Evolutionary conservation across 2,329 filamentous ascomycete genomes (phyloP), one percentile per base, ranked within the genome.

Genomic region (Ophiostoma sp.): DNA sequence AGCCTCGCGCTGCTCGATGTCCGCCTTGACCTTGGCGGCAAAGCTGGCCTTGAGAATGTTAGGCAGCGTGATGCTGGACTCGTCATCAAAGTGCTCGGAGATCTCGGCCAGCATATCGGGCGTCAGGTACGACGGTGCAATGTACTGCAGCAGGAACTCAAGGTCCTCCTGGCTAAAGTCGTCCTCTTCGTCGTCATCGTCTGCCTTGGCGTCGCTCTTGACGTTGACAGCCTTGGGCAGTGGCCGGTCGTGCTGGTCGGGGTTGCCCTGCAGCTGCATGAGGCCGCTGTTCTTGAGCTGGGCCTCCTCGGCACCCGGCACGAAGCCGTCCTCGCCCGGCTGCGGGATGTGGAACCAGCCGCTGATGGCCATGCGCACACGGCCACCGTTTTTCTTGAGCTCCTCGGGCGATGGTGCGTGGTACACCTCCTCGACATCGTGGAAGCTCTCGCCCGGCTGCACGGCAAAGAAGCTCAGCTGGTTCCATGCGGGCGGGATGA

Each of bases 301-400:
- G 76, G 89, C 90, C 80, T 96, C 92, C 77, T 98, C 94, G 67
- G 95, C 84, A 4, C 94, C 95, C 76, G 90, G 82, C 73, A 96
- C 87, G 74, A 90, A 99, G 60, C 95, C 95, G 40, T 96, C 92
- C 78, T 99, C 95, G 68, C 94, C 94, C 73, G 91, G 80, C 79
- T 99, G 95, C 0, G 95, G 95, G 72, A 99, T 98, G 78, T 99
- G 95, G 78, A 96, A 99, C 95, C 95, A 99, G 66, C 95, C 95
- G 76, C 92, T 97, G 76, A 99, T 97, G 66, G 95, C 95, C 94
- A 99, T 98, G 73, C 95, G 89, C 65, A 97, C 87, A 64, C 92
- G 86, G 0, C 89, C 89, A 18, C 89, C 89, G 69, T 93, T 85
- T 77, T 83, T 87, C 76, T 83, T 84, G 67, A 87, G 84, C 78